phyloP scores from a whole-genome alignment of 208 protist species.

The Sergeia podlipaevii region DNA sequence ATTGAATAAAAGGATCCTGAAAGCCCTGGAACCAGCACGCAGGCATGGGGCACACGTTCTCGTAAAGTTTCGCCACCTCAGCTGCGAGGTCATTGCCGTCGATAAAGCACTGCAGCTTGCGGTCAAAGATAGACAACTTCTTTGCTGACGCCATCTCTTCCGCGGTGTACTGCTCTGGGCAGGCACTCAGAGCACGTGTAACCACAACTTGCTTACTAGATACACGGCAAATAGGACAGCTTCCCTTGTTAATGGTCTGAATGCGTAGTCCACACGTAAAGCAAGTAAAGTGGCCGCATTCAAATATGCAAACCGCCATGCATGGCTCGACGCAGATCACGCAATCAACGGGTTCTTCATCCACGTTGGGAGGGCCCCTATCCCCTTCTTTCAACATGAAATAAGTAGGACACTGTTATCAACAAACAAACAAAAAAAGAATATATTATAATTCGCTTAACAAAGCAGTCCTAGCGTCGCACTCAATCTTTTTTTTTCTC shows the following conservation, averaged over 20 bases:
- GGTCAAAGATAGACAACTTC: slow-evolving; percentile 19
- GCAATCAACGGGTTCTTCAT: slow-evolving; percentile 55
- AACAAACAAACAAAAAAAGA: slow-evolving; percentile 3
- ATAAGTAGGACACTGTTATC: background rate
- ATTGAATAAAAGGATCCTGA: slow-evolving; percentile 75
- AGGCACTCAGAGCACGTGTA: slow-evolving; percentile 31
- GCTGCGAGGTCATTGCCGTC: slow-evolving; percentile 37
- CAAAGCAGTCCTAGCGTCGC: too few relatives aligned
- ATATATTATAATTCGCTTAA: background rate
- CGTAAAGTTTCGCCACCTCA: slow-evolving; percentile 72
- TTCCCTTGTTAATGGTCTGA: slow-evolving; percentile 38
- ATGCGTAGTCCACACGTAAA: slow-evolving; percentile 85
- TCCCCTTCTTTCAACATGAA: slow-evolving; percentile 1
- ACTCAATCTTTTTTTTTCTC: too few relatives aligned
- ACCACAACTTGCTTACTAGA: slow-evolving; percentile 31
- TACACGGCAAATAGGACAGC: slow-evolving; percentile 74
- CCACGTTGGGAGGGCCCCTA: background rate
- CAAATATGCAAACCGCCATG: slow-evolving; percentile 66
- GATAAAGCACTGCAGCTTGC: slow-evolving; percentile 48
- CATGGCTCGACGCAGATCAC: slow-evolving; percentile 73
- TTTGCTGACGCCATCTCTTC: slow-evolving; percentile 48
- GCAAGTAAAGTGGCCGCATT: slow-evolving; percentile 79
- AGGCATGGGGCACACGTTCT: slow-evolving; percentile 60
- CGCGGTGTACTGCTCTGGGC: slow-evolving; percentile 51
- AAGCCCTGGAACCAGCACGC: slow-evolving; percentile 56